These are phyloP conservation scores for Chlamydomonas asymmetrica DNA, from an alignment of 139 green algal genomes.

Conservation along the genomic window DNA sequence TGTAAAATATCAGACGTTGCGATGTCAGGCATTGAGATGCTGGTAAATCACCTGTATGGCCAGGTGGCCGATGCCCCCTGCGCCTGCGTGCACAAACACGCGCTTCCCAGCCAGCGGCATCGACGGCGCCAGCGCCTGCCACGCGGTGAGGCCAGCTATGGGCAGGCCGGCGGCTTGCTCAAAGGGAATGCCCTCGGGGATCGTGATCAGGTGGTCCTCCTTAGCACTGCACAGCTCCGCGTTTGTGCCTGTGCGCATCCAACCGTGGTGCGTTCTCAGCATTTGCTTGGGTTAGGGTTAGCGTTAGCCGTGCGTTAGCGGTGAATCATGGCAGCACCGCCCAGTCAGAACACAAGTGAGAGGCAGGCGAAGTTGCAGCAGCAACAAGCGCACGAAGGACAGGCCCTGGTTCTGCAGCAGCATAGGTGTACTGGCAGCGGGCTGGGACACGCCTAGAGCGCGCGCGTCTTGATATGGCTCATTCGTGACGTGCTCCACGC, in stretches of 20 bases:
- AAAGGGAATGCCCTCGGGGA: slow-evolving; percentile 24
- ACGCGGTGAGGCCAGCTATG: slow-evolving; percentile 46
- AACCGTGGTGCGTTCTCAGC: background rate
- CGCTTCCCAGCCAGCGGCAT: slow-evolving; percentile 46
- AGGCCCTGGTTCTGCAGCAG: too few species aligned
- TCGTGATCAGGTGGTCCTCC: slow-evolving; percentile 16
- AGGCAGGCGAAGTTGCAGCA: too few species aligned
- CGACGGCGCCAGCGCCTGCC: slow-evolving; percentile 37
- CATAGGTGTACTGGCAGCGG: too few species aligned
- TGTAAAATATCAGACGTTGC: background rate
- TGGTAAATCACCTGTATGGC: slow-evolving; percentile 38
- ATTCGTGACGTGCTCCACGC: too few species aligned
- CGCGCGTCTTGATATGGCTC: too few species aligned
- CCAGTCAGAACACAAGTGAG: too few species aligned
- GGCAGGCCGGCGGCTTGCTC: slow-evolving; percentile 39
- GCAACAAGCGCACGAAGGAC: too few species aligned
- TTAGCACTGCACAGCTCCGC: slow-evolving; percentile 30
- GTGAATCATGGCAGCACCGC: too few species aligned
- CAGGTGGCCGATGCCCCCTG: slow-evolving; percentile 47
- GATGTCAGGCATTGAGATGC: too few species aligned
- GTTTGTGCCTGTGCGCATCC: slow-evolving; percentile 26
- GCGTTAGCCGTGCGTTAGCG: too few species aligned
- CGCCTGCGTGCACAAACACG: slow-evolving; percentile 47
- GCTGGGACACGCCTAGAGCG: too few species aligned
- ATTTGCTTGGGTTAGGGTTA: too few species aligned